Base-by-base conservation (phyloP, 352 stramenopile species). In the Globisporangium sylvaticum region DNA sequence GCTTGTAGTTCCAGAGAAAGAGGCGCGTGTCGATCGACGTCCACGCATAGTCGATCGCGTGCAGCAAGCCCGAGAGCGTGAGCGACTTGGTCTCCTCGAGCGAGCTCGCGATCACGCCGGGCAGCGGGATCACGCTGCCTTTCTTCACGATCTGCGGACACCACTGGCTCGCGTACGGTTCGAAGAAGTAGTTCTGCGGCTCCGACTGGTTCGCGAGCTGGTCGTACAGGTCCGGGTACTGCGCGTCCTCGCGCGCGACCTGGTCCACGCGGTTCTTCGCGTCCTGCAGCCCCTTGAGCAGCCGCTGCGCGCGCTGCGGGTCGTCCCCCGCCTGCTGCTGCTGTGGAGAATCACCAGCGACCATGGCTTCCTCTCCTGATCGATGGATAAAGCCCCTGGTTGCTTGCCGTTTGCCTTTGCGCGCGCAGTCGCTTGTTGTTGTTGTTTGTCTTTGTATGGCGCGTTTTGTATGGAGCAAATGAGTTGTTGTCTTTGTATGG, bases 1-100 rank as follows among this genome's bases (percentile, higher is more conserved):
- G 72, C 3, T 77, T 79, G 80, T 98, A 98, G 66, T 91, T 93
- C 96, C 96, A 99, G 12, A 99, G 77, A 67, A 97, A 99, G 18
- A 99, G 77, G 0, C 84, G 86, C 44, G 96, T 83, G 76, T 99
- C 97, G 25, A 98, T 84, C n/a, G 82, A 97, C 61, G 98, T 92
- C 97, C 97, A 99, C 29, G 91, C 96, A 53, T 97, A 81, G 74
- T 96, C 75, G 10, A 97, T 89, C 31, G 95, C 78, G 15, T 92
- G 83, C 46, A 99, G 77, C 12, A 99, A 69, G 9, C 96, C 96
- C 74, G 97, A 98, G 9, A 98, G 84, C 42, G 84, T 89, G 22
- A 92, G 64, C 8, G 81, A 79, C 65, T 83, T 78, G 25, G 87
- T 70, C 29, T 93, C 84, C 24, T 94, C 87, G 18, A 94, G 69